Evolutionary conservation across 768 basidiomycete genomes (phyloP).

Genomic region (Hygrophoropsis aurantiaca): DNA sequence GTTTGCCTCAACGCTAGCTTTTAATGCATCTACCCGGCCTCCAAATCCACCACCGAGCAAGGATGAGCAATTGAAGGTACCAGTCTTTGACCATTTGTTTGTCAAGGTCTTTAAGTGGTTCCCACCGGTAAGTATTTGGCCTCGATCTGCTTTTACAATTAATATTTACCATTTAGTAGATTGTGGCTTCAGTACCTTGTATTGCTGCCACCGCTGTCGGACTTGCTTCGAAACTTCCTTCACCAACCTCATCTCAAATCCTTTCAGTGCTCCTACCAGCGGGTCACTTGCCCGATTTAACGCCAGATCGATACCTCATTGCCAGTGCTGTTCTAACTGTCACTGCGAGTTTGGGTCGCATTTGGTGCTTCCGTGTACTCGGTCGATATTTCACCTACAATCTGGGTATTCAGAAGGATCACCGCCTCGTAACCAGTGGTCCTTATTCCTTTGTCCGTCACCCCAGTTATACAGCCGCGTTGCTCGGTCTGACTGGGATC

Average conservation of each 20-base stretch:
- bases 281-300: constrained; percentile 17
- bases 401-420: constrained; percentile 28
- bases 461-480: constrained; percentile 30
- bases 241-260: constrained; percentile 15
- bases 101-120: background rate
- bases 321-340: constrained; percentile 25
- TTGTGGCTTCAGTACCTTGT: constrained; percentile 28
- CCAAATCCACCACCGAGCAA: constrained; percentile 17
- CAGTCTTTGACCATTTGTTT: no score
- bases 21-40: constrained; percentile 24
- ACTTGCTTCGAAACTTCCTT: constrained; percentile 17
- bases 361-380: constrained; percentile 34
- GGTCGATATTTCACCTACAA: constrained; percentile 36
- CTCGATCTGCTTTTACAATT: background rate
- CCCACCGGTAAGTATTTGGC: constrained; percentile 18
- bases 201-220: constrained; percentile 23
- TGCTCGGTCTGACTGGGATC: constrained; percentile 25
- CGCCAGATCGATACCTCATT: constrained; percentile 26
- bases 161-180: constrained; percentile 8
- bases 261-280: constrained; percentile 18
- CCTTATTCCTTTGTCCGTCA: constrained; percentile 38
- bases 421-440: constrained; percentile 31
- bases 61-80: constrained; percentile 15
- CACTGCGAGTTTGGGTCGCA: constrained; percentile 32
- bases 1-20: constrained; percentile 24